A percentile compares a stretch with the other conserved stretches of the same genome.
These are phyloP conservation scores for Globisporangium paddicum DNA, from an alignment of 352 stramenopile genomes.

Conservation along the genomic window DNA sequence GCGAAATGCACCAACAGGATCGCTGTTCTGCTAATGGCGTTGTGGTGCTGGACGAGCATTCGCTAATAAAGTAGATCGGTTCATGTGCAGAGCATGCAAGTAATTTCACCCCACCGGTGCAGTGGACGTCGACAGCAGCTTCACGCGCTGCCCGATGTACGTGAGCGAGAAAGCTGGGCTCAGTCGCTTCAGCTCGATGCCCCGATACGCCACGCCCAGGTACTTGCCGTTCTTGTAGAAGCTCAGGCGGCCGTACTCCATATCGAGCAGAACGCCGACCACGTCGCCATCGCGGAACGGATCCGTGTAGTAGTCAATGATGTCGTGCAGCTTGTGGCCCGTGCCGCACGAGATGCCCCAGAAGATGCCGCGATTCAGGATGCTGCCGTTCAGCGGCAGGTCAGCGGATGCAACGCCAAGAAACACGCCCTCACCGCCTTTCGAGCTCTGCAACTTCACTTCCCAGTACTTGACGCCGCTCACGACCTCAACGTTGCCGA, in stretches of 20 bases:
- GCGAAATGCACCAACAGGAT: not conserved
- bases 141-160: slow-evolving; percentile 59
- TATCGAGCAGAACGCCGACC: slow-evolving; percentile 69
- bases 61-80: slow-evolving; percentile 1
- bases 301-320: slow-evolving; percentile 68
- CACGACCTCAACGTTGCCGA: slow-evolving; percentile 49
- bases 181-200: slow-evolving; percentile 55
- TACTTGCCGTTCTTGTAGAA: slow-evolving; percentile 79
- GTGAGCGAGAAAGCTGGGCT: slow-evolving; percentile 70
- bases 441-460: slow-evolving; percentile 45
- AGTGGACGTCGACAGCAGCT: slow-evolving; percentile 47
- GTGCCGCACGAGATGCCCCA: slow-evolving; percentile 73
- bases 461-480: slow-evolving; percentile 85
- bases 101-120: slow-evolving; percentile 32
- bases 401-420: slow-evolving; percentile 53
- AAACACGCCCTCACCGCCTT: slow-evolving; percentile 66
- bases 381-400: slow-evolving; percentile 48
- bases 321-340: slow-evolving; percentile 73
- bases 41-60: not conserved
- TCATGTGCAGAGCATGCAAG: not conserved
- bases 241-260: slow-evolving; percentile 62
- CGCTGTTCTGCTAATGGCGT: not conserved
- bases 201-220: slow-evolving; percentile 67
- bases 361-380: slow-evolving; percentile 58
- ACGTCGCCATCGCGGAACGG: slow-evolving; percentile 74